phyloP scores from a whole-genome alignment of 257 asterid species.

The Schizonepeta tenuifolia region DNA sequence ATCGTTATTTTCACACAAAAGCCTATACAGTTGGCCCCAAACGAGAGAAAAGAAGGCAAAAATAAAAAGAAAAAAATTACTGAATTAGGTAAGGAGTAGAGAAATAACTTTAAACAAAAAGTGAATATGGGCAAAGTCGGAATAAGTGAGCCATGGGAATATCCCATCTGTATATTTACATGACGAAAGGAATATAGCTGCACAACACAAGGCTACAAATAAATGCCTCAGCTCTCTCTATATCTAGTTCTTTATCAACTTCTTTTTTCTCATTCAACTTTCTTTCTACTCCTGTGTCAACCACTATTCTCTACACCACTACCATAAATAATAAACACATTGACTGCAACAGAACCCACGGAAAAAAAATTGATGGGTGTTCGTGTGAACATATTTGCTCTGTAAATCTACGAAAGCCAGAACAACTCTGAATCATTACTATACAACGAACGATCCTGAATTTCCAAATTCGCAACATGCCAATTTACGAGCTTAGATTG shows the following conservation, averaged over 20 bases:
- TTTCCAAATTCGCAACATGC: constrained; percentile 96
- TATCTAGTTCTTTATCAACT: constrained; percentile 38
- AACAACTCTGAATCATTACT: constrained; percentile 85
- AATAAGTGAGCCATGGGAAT: constrained; percentile 27
- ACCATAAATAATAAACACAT: constrained; percentile 37
- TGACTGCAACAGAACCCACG: constrained; percentile 50
- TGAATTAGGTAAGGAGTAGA: too few species aligned
- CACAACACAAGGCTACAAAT: constrained; percentile 58
- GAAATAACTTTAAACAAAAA: too few species aligned
- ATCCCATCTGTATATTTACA: constrained; percentile 60
- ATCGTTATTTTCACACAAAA: too few species aligned
- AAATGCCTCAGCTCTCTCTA: constrained; percentile 48
- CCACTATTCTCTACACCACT: constrained; percentile 49
- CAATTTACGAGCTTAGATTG: constrained; percentile 89
- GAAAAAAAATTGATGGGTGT: constrained; percentile 64
- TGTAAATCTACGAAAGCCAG: constrained; percentile 77
- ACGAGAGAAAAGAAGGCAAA: too few species aligned
- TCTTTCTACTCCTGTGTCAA: constrained; percentile 61
- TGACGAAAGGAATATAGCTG: constrained; percentile 44
- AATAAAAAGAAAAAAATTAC: background rate
- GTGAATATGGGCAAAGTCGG: constrained; percentile 17
- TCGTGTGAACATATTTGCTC: constrained; percentile 43
- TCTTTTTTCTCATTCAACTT: constrained; percentile 34
- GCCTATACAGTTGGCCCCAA: too few species aligned
- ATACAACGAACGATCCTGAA: constrained; percentile 92